These are phyloP conservation scores for Boletus tylopilopsis DNA, from an alignment of 768 basidiomycete species.

Conservation along the genomic window DNA sequence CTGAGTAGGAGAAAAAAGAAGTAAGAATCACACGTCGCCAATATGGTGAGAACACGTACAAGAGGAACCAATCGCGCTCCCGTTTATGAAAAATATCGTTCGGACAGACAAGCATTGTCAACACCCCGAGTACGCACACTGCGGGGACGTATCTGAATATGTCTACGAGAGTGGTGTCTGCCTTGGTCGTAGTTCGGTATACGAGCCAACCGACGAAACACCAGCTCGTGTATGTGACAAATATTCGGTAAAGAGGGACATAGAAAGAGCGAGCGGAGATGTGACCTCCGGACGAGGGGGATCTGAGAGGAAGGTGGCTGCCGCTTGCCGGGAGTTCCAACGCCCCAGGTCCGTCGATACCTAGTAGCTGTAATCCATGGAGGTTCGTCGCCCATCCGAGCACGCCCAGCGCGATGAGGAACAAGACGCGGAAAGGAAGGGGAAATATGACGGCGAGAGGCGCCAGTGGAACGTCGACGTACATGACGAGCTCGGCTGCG, in stretches of 20 bases:
- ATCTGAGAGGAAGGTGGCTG: conserved; percentile 18
- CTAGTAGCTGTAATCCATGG: conserved; percentile 71
- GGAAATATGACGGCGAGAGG: conserved; percentile 65
- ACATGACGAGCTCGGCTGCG: too few species aligned
- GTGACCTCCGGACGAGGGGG: conserved; percentile 19
- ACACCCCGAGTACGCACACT: conserved; percentile 55
- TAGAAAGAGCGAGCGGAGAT: conserved; percentile 41
- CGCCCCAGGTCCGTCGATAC: conserved; percentile 68
- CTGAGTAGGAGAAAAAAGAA: conserved; percentile 42
- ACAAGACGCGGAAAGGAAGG: conserved; percentile 87
- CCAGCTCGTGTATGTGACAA: conserved; percentile 56
- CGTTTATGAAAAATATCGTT: conserved; percentile 60
- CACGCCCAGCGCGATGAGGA: conserved; percentile 73
- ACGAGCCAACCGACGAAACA: conserved; percentile 64
- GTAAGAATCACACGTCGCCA: background rate
- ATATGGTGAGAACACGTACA: conserved; percentile 47
- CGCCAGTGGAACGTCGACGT: conserved; percentile 37
- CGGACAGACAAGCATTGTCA: conserved; percentile 62
- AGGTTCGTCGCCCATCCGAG: conserved; percentile 93
- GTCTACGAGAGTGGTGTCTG: conserved; percentile 61
- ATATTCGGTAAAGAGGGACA: conserved; percentile 63
- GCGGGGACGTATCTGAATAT: conserved; percentile 73
- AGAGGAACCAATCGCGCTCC: conserved; percentile 74
- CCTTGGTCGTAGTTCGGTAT: conserved; percentile 59
- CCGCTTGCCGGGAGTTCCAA: conserved; percentile 51